Base-by-base conservation (phyloP, 371 early-diverging fungal genomes). In the Mucor plumbeus region DNA sequence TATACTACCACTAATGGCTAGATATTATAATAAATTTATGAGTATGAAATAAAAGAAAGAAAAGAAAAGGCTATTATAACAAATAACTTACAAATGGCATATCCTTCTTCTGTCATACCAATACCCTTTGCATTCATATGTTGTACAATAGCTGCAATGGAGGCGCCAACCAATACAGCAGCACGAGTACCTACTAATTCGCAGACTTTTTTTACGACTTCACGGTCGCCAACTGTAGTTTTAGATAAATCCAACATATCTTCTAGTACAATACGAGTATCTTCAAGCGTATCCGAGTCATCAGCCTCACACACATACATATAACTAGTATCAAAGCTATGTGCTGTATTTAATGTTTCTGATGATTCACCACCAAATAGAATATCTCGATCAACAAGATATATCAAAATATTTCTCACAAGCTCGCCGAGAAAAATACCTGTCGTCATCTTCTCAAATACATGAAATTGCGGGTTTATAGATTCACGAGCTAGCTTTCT, bases 401-500 rank as follows among this genome's bases (percentile, higher is more conserved):
- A 91, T 35, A 93, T 83, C 11, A 92, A 67, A 38, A 91, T 88
- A 64, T 86, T 85, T 47, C 98, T 87, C 21, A 88, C 89, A 17
- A 97, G 73, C 77, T 97, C 98, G 57, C 97, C 97, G 47, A 97
- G 75, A 75, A 95, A 96, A 68, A 94, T 87, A n/a, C 97, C 97
- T n/a, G 94, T 91, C n/a, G 96, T 91, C 92, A 96, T 91, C 78
- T 98, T 97, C 71, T 96, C 97, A 77, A 93, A 94, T 47, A 91
- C 87, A 74, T 96, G 95, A 72, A 87, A 81, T 35, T 87, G 85
- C 21, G 93, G 93, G 71, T 94, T 91, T 33, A 82, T 72, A 19
- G 95, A 90, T 63, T 86, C 87, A 47, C 90, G 83, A 72, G 96
- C 96, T 54, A 96, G 85, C 56, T 85, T 82, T 65, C 84, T 73